Percentiles rank a stretch among this genome's conserved stretches.
phyloP scores from a whole-genome alignment of 352 stramenopile genomes.

The Globisporangium sylvaticum region DNA sequence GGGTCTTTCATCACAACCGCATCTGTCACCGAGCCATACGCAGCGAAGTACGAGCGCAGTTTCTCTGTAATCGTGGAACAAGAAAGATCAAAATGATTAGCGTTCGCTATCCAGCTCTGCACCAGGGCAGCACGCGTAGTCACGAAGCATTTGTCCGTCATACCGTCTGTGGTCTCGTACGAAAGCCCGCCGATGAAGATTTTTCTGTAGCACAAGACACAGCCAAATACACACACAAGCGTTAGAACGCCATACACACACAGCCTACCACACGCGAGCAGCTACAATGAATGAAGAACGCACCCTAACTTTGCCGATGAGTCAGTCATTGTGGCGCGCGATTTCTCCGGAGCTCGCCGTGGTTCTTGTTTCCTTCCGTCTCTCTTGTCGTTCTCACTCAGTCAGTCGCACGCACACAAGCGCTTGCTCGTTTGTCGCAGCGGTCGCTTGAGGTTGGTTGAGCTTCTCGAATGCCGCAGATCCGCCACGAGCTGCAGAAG shows the following conservation, averaged over 20 bases:
- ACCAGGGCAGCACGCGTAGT: not conserved
- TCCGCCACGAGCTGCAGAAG: slow-evolving; percentile 7
- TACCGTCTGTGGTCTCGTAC: slow-evolving; percentile 88
- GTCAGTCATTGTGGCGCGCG: slow-evolving; percentile 24
- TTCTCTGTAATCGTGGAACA: slow-evolving; percentile 60
- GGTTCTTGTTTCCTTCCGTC: slow-evolving; percentile 3
- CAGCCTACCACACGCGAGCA: too few relatives aligned
- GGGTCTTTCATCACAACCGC: slow-evolving; percentile 93
- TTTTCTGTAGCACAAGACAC: slow-evolving; percentile 52
- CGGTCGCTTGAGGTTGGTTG: not conserved
- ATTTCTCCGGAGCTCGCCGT: not conserved
- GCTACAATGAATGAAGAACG: slow-evolving; percentile 7
- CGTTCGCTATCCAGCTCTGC: not conserved
- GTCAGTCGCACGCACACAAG: not conserved
- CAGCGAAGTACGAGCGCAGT: slow-evolving; percentile 86
- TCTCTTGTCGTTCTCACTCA: not conserved
- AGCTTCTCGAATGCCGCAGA: not conserved
- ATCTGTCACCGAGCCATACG: slow-evolving; percentile 87
- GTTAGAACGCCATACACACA: not conserved
- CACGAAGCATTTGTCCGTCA: not conserved
- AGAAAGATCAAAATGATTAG: slow-evolving; percentile 3
- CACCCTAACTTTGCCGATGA: slow-evolving; percentile 34
- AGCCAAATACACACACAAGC: slow-evolving; percentile 4
- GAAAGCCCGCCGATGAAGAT: slow-evolving; percentile 90
- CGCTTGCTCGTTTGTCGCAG: not conserved